Evolutionary conservation across 129 eudicot species (phyloP), one percentile per base, ranked within the genome.

Genomic region (Flaveria brownii): DNA sequence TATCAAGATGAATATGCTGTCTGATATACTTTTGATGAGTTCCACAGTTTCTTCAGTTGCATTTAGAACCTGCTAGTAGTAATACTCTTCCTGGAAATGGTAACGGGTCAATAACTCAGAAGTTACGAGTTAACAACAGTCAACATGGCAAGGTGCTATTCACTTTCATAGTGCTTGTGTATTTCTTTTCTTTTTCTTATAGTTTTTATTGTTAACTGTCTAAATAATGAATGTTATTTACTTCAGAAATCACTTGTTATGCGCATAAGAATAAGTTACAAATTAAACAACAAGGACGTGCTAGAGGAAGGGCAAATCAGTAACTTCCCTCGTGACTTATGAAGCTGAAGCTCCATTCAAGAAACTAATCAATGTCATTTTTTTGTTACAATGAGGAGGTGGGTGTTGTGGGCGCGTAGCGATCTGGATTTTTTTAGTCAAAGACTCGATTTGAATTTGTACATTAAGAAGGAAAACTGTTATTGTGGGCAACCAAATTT

Each of bases 11-110:
- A 41, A 61, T 30, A 62, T 74, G 59, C 11, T 11, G 66, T 75
- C 72, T 73, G 42, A 73, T 70, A 63, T 56, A 41, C 16, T 26
- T 61, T 73, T 67, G 55, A 77, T 67, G 39, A 66, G 54, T 43
- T 77, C 41, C 39, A 50, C 98, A 94, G 99, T 94, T 94, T 85
- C 99, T 94, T 79, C 97, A 94, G 74, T 77, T 94, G 86, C 97
- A 89, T 86, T 71, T 94, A 78, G 96, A 91, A 60, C 99, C 97
- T 75, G 99, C 99, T 71, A 94, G 97, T 73, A 76, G 92, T 67
- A 91, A 84, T 68, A 80, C 88, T 18, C 97, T 94, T 70, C 96
- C 90, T 33, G 90, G 79, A 75, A 89, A 82, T 74, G 85, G 89
- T 66, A 78, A 76, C 47, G 97, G 92, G 63, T 87, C 90, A 57